Percentiles rank a stretch among this genome's conserved stretches.
phyloP scores from a whole-genome alignment of 2,329 filamentous ascomycete genomes.

The Fusarium papillatum region DNA sequence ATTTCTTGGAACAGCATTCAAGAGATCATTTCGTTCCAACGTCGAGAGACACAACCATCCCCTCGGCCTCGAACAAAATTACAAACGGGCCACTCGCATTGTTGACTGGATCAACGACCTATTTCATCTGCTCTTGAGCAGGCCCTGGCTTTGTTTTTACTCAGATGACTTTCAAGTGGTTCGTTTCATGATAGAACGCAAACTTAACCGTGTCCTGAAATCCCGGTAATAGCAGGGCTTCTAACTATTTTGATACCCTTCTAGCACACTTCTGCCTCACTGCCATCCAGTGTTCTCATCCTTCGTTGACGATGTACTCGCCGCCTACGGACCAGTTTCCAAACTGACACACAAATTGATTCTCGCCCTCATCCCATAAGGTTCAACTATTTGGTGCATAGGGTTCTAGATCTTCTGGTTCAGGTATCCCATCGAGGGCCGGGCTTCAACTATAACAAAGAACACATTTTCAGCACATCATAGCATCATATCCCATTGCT shows the following conservation, averaged over 20 bases:
- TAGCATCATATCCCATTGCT: no score
- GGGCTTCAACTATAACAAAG: no score
- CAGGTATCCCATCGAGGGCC: no score
- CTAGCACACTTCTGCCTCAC: background rate
- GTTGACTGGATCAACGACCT: background rate
- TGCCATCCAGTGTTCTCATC: background rate
- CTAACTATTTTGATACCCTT: background rate
- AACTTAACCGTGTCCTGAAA: background rate
- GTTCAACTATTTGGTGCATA: background rate
- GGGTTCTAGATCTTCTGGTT: background rate
- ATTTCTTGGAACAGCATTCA: background rate
- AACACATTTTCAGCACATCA: no score
- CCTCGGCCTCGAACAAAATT: background rate
- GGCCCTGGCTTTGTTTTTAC: background rate
- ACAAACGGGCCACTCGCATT: background rate
- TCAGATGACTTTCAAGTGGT: background rate
- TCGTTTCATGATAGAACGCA: background rate
- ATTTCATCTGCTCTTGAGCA: background rate
- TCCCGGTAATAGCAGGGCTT: background rate
- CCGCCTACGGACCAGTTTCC: background rate
- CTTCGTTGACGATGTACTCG: background rate
- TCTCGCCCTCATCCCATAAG: background rate
- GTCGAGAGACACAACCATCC: background rate
- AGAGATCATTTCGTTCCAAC: background rate
- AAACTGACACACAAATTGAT: background rate